Evolutionary conservation across 768 basidiomycete species (phyloP).

Genomic region (Baorangia bicolor): DNA sequence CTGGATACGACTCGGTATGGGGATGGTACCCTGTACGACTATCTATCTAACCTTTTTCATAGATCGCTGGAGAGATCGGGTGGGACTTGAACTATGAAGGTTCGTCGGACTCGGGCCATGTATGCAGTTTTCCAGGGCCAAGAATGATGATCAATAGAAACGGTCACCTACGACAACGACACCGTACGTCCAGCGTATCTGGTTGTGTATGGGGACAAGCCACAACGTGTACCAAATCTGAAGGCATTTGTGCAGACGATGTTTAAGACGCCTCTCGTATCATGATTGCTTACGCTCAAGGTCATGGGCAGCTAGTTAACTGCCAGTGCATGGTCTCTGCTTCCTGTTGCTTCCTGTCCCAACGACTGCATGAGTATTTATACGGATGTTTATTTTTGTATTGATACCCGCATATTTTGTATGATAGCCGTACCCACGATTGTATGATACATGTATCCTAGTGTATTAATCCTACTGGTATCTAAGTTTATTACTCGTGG

Average conservation of each 20-base stretch:
- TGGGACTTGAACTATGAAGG: constrained; percentile 61
- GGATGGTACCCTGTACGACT: constrained; percentile 3
- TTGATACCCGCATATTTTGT: constrained; percentile 20
- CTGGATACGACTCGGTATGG: constrained; percentile 60
- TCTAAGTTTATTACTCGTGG: background rate
- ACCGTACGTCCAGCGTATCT: constrained; percentile 67
- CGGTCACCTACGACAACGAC: constrained; percentile 64
- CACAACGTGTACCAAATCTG: constrained; percentile 15
- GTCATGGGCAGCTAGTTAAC: background rate
- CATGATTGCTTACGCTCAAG: constrained; percentile 8
- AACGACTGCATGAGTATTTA: constrained; percentile 10
- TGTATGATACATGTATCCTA: constrained; percentile 12
- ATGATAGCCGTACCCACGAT: constrained; percentile 11
- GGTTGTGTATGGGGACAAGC: constrained; percentile 52
- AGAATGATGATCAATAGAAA: constrained; percentile 39
- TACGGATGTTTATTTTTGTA: background rate
- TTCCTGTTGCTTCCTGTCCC: background rate
- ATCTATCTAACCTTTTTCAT: background rate
- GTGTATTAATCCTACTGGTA: background rate
- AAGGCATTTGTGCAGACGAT: constrained; percentile 29
- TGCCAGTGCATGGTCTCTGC: background rate
- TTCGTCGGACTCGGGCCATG: constrained; percentile 10
- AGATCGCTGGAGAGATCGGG: constrained; percentile 67
- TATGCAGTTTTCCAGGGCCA: background rate
- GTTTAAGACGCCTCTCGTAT: constrained; percentile 33